Evolutionary conservation across 345 rosid species (phyloP).

Genomic region (Leavenworthia alabamica): DNA sequence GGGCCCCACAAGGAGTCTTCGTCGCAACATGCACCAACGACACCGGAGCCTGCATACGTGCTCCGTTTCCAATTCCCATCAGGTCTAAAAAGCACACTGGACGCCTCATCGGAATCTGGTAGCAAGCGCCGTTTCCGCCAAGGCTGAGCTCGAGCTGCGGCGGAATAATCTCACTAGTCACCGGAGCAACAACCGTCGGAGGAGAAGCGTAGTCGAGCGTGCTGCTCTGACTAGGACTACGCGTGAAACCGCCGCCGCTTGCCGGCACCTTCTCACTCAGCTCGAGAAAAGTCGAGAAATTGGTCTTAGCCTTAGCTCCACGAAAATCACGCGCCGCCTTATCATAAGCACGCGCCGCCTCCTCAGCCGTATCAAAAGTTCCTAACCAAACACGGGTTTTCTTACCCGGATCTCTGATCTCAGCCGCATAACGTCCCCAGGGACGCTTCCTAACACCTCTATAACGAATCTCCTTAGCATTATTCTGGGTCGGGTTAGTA

Average conservation of each 20-base stretch:
- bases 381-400: conserved; percentile 96
- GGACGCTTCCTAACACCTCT: conserved; percentile 91
- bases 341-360: conserved; percentile 93
- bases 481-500: conserved; percentile 12
- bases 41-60: conserved; percentile 5
- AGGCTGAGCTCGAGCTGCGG: conserved; percentile 50
- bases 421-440: conserved; percentile 95
- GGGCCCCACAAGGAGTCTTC: conserved; percentile 25
- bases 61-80: conserved; percentile 34
- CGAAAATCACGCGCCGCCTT: conserved; percentile 81
- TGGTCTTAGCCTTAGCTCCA: conserved; percentile 79
- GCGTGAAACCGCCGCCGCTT: conserved; percentile 13
- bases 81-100: conserved; percentile 53
- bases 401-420: conserved; percentile 93
- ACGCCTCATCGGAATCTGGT: conserved; percentile 25
- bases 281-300: conserved; percentile 62
- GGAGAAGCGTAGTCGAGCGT: conserved; percentile 73
- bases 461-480: conserved; percentile 55
- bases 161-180: conserved; percentile 4
- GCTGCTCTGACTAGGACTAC: conserved; percentile 83
- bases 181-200: conserved; percentile 16
- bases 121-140: conserved; percentile 25
- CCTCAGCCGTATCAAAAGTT: conserved; percentile 80
- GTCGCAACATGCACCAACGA: conserved; percentile 22
- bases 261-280: conserved; percentile 13